phyloP scores from a whole-genome alignment of 768 basidiomycete species.

The Lentinula sp. region DNA sequence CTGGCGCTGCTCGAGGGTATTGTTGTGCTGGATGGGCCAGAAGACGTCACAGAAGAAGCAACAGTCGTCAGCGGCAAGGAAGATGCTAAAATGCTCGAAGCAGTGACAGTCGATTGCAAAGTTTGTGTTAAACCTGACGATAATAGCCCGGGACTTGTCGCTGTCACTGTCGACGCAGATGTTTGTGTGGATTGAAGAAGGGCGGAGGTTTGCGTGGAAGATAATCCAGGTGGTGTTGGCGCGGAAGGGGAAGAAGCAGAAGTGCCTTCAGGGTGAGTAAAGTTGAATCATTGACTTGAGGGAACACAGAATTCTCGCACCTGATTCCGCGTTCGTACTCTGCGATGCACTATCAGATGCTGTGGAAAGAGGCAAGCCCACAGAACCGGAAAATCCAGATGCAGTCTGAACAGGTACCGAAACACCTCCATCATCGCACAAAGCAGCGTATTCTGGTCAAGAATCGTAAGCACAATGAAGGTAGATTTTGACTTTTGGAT shows the following conservation, averaged over 20 bases:
- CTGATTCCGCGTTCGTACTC: not conserved
- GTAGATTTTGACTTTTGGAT: not conserved
- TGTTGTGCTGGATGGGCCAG: not conserved
- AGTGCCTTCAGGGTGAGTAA: not conserved
- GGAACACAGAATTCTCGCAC: not conserved
- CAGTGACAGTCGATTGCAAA: not conserved
- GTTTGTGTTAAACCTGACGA: too few relatives aligned
- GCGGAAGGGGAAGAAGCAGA: not conserved
- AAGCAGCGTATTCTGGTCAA: not conserved
- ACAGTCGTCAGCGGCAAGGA: not conserved
- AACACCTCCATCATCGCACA: not conserved
- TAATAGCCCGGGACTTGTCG: not conserved
- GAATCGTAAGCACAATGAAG: not conserved
- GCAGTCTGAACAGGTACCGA: constrained; percentile 2
- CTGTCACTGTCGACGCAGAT: not conserved
- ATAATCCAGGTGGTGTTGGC: not conserved
- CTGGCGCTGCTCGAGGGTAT: not conserved
- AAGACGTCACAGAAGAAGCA: not conserved
- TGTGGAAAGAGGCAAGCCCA: not conserved
- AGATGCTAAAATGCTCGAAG: too few relatives aligned
- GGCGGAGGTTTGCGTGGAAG: not conserved
- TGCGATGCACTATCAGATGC: not conserved
- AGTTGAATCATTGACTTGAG: not conserved
- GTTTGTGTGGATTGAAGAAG: not conserved
- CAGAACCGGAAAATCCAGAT: constrained; percentile 4